Conservation (phyloP, 2,329 filamentous ascomycete species). For the Truncatella angustata region DNA sequence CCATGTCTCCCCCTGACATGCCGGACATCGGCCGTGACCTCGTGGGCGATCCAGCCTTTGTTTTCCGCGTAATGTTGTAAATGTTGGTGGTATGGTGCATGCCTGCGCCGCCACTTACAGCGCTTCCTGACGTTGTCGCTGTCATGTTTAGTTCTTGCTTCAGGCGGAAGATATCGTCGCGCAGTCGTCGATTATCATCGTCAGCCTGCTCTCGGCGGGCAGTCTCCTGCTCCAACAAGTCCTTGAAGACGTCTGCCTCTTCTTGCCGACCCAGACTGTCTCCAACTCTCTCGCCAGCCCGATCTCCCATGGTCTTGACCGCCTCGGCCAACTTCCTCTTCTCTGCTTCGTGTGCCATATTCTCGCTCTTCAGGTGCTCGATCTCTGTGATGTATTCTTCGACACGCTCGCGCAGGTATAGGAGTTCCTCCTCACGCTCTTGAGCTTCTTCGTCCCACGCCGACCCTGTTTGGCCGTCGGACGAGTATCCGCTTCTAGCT, state of each 20-base stretch:
- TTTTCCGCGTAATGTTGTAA: slow-evolving; percentile 62
- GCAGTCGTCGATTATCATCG: slow-evolving; percentile 79
- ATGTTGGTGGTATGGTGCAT: slow-evolving; percentile 63
- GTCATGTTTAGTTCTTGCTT: slow-evolving; percentile 52
- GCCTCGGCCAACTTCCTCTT: slow-evolving; percentile 84
- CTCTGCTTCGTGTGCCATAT: slow-evolving; percentile 75
- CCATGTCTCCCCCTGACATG: slow-evolving; percentile 44
- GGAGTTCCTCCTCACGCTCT: slow-evolving; percentile 80
- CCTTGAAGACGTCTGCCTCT: slow-evolving; percentile 87
- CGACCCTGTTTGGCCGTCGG: slow-evolving; percentile 55
- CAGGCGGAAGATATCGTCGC: slow-evolving; percentile 79
- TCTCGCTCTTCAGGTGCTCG: slow-evolving; percentile 77
- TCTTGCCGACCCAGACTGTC: slow-evolving; percentile 53
- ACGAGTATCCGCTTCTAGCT: slow-evolving; percentile 53
- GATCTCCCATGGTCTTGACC: slow-evolving; percentile 55
- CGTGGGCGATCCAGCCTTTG: slow-evolving; percentile 41
- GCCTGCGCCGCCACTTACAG: slow-evolving; percentile 20
- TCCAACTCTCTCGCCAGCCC: slow-evolving; percentile 41
- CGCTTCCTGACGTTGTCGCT: slow-evolving; percentile 11
- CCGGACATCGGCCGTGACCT: slow-evolving; percentile 50
- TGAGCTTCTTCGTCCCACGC: slow-evolving; percentile 59
- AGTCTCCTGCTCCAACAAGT: slow-evolving; percentile 88
- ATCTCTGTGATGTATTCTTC: slow-evolving; percentile 83
- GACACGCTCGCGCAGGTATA: slow-evolving; percentile 80
- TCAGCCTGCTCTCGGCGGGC: slow-evolving; percentile 85